A percentile compares a stretch with the other conserved stretches of the same genome.
Conservation (phyloP, 768 basidiomycete genomes). For the Boletus eberwhitei region DNA sequence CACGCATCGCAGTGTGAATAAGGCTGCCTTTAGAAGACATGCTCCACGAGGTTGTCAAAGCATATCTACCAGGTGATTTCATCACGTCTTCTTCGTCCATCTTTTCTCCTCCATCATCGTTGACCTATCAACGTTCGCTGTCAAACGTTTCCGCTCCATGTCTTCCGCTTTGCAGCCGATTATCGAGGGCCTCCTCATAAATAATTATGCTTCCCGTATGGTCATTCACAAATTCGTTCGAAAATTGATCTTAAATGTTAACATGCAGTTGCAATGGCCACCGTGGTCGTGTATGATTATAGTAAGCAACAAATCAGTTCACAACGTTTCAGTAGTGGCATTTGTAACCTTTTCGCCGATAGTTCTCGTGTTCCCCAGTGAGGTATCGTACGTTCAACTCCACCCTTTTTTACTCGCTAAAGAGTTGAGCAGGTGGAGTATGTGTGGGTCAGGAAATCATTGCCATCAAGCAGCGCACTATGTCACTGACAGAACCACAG, state of each 20-base stretch:
- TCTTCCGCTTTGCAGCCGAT: neutral
- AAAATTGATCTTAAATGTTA: neutral
- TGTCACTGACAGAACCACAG: neutral
- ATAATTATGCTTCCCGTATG: neutral
- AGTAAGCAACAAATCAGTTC: neutral
- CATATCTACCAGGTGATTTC: too few species aligned
- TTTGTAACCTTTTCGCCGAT: neutral
- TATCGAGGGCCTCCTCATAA: neutral
- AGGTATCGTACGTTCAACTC: neutral
- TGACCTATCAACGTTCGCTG: neutral
- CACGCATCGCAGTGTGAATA: too few species aligned
- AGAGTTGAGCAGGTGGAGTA: neutral
- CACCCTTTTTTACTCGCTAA: neutral
- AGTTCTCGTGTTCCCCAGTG: neutral
- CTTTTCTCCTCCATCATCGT: neutral
- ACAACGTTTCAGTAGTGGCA: neutral
- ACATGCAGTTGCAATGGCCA: neutral
- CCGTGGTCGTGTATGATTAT: neutral
- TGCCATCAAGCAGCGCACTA: neutral
- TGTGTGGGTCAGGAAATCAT: neutral
- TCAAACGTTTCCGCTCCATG: neutral
- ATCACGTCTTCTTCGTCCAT: too few species aligned
- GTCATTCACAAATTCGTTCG: neutral
- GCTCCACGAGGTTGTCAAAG: too few species aligned
- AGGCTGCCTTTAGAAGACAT: too few species aligned